Evolutionary conservation across 371 early-diverging fungal species (phyloP).

Genomic region (Neoconidiobolus thromboides): DNA sequence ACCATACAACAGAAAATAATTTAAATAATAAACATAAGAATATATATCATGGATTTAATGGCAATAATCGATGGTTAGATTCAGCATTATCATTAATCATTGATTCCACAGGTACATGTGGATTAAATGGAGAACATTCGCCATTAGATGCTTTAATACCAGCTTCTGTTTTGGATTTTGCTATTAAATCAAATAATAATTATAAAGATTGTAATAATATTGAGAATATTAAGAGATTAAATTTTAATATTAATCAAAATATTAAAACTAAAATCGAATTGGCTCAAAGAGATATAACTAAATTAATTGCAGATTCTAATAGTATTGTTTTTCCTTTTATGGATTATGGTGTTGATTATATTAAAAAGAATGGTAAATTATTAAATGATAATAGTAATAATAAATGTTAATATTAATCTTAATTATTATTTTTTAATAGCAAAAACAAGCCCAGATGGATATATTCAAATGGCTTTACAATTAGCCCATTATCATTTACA

Average conservation of each 20-base stretch:
- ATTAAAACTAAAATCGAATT: slow-evolving; percentile 14
- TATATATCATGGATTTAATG: slow-evolving; percentile 35
- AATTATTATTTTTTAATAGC: slow-evolving; percentile 7
- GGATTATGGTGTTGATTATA: slow-evolving; percentile 38
- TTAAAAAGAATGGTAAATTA: slow-evolving; percentile 38
- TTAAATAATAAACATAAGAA: slow-evolving; percentile 16
- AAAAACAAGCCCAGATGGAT: slow-evolving; percentile 67
- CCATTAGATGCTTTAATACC: slow-evolving; percentile 64
- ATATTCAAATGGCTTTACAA: slow-evolving; percentile 71
- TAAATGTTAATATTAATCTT: background rate
- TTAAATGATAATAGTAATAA: background rate
- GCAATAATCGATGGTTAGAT: slow-evolving; percentile 83
- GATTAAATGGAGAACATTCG: slow-evolving; percentile 65
- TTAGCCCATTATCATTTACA: slow-evolving; percentile 59
- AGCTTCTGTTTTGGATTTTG: slow-evolving; percentile 33
- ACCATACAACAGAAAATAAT: slow-evolving; percentile 7
- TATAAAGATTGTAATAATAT: no score
- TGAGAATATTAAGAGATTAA: no score
- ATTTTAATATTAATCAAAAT: no score
- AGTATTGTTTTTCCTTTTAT: slow-evolving; percentile 36
- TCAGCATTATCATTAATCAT: slow-evolving; percentile 45
- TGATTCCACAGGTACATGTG: slow-evolving; percentile 47
- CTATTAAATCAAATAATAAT: slow-evolving; percentile 14
- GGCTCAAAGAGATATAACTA: slow-evolving; percentile 29
- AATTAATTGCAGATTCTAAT: slow-evolving; percentile 34